Conservation (phyloP, 169 alveolate species). For the Eimeria brunetti region DNA sequence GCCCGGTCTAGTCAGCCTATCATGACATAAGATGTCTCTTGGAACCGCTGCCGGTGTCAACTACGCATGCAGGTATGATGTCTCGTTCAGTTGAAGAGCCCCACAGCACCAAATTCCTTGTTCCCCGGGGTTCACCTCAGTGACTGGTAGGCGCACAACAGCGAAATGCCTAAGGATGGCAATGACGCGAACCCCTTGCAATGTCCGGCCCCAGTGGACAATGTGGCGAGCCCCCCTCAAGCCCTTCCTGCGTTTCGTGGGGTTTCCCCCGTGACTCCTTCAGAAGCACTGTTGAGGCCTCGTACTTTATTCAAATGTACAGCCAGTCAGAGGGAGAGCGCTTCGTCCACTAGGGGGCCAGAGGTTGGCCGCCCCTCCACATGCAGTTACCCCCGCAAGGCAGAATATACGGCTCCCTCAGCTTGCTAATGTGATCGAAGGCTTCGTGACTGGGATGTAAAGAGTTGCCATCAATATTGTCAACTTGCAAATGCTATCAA, state of each 20-base stretch:
- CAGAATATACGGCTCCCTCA: conserved; percentile 37
- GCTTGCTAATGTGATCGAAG: conserved; percentile 42
- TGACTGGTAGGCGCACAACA: not conserved
- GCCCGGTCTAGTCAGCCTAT: not conserved
- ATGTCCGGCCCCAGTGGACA: conserved; percentile 12
- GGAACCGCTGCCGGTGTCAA: conserved; percentile 12
- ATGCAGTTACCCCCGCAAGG: conserved; percentile 55
- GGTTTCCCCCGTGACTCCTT: conserved; percentile 39
- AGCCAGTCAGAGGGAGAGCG: conserved; percentile 60
- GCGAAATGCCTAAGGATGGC: not conserved
- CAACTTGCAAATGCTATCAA: conserved; percentile 4
- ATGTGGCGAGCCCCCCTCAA: conserved; percentile 34
- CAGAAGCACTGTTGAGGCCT: conserved; percentile 33
- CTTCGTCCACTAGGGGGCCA: conserved; percentile 67
- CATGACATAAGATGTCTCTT: not conserved
- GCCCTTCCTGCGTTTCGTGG: conserved; percentile 66
- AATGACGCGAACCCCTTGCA: conserved; percentile 28
- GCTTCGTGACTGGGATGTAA: conserved; percentile 59
- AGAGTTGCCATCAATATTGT: conserved; percentile 30
- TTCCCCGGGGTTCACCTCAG: not conserved
- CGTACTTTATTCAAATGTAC: conserved; percentile 21
- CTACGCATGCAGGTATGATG: not conserved
- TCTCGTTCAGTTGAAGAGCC: not conserved
- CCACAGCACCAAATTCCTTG: conserved; percentile 6
- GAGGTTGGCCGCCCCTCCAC: conserved; percentile 63